Percentiles rank a stretch among this genome's conserved stretches.
Evolutionary conservation across 306 rosid species (phyloP).

Genomic region (Ceratonia siliqua): DNA sequence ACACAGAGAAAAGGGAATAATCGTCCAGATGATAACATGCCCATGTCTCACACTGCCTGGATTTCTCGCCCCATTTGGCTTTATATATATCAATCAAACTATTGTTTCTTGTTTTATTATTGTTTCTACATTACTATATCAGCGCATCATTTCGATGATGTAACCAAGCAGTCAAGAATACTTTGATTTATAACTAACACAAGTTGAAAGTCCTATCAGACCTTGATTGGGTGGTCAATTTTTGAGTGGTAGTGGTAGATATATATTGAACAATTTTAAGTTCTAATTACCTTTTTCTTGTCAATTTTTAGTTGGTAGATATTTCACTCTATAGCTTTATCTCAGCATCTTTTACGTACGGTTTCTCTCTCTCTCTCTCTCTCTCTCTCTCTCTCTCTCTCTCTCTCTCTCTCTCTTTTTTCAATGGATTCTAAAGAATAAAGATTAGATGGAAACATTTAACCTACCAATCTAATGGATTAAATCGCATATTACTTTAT

Average conservation of each 20-base stretch:
- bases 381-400: no score
- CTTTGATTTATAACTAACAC: constrained; percentile 21
- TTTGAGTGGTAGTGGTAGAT: constrained; percentile 30
- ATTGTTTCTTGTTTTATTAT: constrained; percentile 1
- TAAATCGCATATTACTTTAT: neutral
- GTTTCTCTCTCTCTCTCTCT: constrained; percentile 36
- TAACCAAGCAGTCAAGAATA: constrained; percentile 21
- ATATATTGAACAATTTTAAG: neutral
- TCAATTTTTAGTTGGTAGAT: neutral
- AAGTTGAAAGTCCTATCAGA: constrained; percentile 2
- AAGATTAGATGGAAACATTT: constrained; percentile 26
- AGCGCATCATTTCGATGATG: constrained; percentile 30
- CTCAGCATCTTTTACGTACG: constrained; percentile 33
- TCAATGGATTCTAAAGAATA: no score
- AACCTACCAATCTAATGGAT: constrained; percentile 13
- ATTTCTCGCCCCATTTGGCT: constrained; percentile 42
- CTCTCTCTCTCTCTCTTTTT: constrained; percentile 34
- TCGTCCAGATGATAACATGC: constrained; percentile 49
- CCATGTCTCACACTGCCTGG: constrained; percentile 34
- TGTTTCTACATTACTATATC: neutral
- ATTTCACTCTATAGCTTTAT: constrained; percentile 34
- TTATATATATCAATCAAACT: constrained; percentile 20
- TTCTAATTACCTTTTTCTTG: neutral
- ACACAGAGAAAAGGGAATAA: constrained; percentile 53
- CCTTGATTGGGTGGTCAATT: constrained; percentile 29